Percentiles rank a stretch among this genome's conserved stretches.
These are phyloP conservation scores for Naganishia albida DNA, from an alignment of 1,284 basidiomycete species.

Conservation along the genomic window DNA sequence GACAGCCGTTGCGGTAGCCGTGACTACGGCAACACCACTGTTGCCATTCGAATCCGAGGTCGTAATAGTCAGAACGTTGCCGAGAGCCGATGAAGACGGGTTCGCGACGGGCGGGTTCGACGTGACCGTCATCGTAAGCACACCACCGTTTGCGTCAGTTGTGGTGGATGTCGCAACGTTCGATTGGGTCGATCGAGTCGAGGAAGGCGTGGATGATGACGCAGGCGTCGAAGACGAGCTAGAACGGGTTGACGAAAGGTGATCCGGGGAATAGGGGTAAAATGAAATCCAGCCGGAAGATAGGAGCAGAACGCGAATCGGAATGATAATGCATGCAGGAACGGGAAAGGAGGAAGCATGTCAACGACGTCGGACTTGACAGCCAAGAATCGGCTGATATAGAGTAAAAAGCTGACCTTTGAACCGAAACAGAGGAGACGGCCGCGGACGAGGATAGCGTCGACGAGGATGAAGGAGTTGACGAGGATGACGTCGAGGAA, in stretches of 20 bases:
- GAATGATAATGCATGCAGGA: neutral
- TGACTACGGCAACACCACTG: conserved; percentile 21
- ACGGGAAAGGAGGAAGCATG: neutral
- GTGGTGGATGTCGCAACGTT: conserved; percentile 15
- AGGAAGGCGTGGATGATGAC: conserved; percentile 6
- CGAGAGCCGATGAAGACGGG: neutral
- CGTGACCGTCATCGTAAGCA: conserved; percentile 12
- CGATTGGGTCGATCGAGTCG: neutral
- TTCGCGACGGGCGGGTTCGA: neutral
- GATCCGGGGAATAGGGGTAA: too few relatives aligned
- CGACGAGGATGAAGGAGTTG: conserved; percentile 2
- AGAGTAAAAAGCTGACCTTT: conserved; percentile 20
- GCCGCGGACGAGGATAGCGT: neutral
- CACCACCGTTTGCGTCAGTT: conserved; percentile 11
- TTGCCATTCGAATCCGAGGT: conserved; percentile 9
- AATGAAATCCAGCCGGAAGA: neutral
- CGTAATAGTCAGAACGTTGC: conserved; percentile 3
- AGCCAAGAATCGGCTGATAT: neutral
- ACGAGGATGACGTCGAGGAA: neutral
- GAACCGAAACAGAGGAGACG: neutral
- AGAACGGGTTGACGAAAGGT: conserved; percentile 3
- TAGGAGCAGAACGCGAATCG: neutral
- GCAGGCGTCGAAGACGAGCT: conserved; percentile 16
- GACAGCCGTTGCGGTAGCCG: conserved; percentile 9
- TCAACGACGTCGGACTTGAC: conserved; percentile 18